Percentiles rank a stretch among this genome's conserved stretches.
phyloP scores from a whole-genome alignment of 345 rosid genomes.

The Xanthoceras sorbifolium region DNA sequence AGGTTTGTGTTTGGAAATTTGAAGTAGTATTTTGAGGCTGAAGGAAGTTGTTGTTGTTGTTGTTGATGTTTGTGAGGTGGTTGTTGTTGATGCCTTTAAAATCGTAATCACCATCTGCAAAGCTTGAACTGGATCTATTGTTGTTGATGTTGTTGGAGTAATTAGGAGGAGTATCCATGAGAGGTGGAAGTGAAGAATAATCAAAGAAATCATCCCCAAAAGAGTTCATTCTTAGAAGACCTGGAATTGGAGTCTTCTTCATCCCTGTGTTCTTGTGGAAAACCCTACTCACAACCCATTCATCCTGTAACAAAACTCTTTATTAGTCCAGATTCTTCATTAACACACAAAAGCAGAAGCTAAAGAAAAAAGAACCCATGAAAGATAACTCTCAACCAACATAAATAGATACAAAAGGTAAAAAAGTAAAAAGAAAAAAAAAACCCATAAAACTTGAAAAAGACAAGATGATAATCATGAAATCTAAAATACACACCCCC shows the following conservation, averaged over 20 bases:
- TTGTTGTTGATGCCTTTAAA: slow-evolving; percentile 25
- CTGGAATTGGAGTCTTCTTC: slow-evolving; percentile 46
- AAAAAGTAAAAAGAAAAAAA: slow-evolving; percentile 15
- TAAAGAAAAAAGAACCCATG: slow-evolving; percentile 19
- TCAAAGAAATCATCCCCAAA: slow-evolving; percentile 50
- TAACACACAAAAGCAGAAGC: slow-evolving; percentile 31
- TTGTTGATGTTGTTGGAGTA: slow-evolving; percentile 10
- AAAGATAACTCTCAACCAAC: slow-evolving; percentile 40
- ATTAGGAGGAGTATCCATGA: slow-evolving; percentile 38
- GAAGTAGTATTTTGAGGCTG: slow-evolving; percentile 21
- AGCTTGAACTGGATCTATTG: slow-evolving; percentile 29
- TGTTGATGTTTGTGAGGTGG: slow-evolving; percentile 9
- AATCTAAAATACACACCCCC: background rate
- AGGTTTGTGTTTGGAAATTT: slow-evolving; percentile 24
- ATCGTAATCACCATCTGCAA: slow-evolving; percentile 27
- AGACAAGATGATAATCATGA: background rate
- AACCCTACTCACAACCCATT: slow-evolving; percentile 97
- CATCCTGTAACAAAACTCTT: slow-evolving; percentile 87
- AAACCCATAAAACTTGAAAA: too few species aligned
- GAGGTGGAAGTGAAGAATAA: slow-evolving; percentile 57
- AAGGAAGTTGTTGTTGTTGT: slow-evolving; percentile 3
- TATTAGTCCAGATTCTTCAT: slow-evolving; percentile 28
- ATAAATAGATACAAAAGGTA: slow-evolving; percentile 15
- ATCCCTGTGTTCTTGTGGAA: slow-evolving; percentile 72
- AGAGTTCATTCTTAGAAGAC: slow-evolving; percentile 37